Evolutionary conservation across 2,329 filamentous ascomycete species (phyloP), one percentile per base, ranked within the genome.

Genomic region (Stagonosporopsis vannaccii): DNA sequence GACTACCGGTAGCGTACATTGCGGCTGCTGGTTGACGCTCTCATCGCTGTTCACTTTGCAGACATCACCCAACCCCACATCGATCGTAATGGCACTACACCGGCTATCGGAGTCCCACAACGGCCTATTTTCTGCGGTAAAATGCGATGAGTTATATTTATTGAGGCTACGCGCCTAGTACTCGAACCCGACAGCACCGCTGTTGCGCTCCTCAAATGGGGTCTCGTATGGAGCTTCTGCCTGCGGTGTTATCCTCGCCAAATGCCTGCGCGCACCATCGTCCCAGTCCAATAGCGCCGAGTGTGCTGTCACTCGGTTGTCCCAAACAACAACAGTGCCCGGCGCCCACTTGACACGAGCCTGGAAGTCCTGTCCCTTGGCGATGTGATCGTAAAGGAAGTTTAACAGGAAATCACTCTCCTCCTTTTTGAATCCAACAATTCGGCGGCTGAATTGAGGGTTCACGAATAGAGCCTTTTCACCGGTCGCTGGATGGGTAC

Each of bases 401-500:
- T 91, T 90, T 56, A 93, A 81, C 9, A 93, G 79, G 43, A 83
- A 82, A 61, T 96, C 92, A 1, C 88, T 91, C 72, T 96, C 92
- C 71, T 96, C 92, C 71, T 92, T 91, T 78, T 96, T 96, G 69
- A 89, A 85, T 12, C 91, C 91, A 1, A 94, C 85, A 50, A 96
- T 94, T 26, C 87, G 82, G 46, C 91, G 87, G 4, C 90, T 94
- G 78, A 95, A 96, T 71, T 94, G 90, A 3, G 88, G 88, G 73
- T 96, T 96, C 25, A 96, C 85, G 65, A 85, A 96, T 7, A 96
- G 78, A 0, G 90, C 89, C 79, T 96, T 96, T 75, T 96, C 90
- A 15, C 91, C 90, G 0, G 92, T 96, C 4, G 72, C 77, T 0
- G 92, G 91, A 71, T 96, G 92, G 0, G 91, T 94, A 17, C 91